These are phyloP conservation scores for Ochromonas danica DNA, from an alignment of 108 stramenopile species.

Conservation along the genomic window DNA sequence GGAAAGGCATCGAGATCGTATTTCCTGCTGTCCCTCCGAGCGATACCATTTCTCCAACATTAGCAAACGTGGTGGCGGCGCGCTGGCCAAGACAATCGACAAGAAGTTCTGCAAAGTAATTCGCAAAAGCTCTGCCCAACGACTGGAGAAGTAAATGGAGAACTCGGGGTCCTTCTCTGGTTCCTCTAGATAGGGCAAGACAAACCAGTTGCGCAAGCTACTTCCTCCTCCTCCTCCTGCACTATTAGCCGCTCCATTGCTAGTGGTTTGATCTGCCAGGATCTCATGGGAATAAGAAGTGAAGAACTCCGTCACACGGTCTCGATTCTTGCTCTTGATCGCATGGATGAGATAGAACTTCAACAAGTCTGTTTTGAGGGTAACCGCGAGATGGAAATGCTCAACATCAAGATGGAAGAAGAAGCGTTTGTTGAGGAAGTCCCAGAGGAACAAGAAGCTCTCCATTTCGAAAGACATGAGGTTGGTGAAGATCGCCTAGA, in stretches of 20 bases:
- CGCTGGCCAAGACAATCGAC: slow-evolving; percentile 17
- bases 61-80: slow-evolving; percentile 22
- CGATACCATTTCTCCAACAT: slow-evolving; percentile 32
- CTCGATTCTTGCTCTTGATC: not conserved
- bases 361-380: slow-evolving; percentile 32
- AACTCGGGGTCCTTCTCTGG: slow-evolving; percentile 30
- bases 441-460: slow-evolving; percentile 8
- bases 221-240: not conserved
- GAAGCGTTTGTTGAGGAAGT: slow-evolving; percentile 27
- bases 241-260: too few relatives aligned
- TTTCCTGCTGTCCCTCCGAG: slow-evolving; percentile 32
- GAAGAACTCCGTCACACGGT: slow-evolving; percentile 23
- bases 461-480: slow-evolving; percentile 22
- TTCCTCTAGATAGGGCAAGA: slow-evolving; percentile 26
- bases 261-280: too few relatives aligned
- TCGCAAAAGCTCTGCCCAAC: slow-evolving; percentile 17
- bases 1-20: not conserved
- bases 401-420: slow-evolving; percentile 32
- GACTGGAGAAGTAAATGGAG: slow-evolving; percentile 1
- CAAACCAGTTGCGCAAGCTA: slow-evolving; percentile 22
- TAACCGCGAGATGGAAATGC: not conserved
- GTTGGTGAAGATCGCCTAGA: not conserved
- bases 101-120: slow-evolving; percentile 31
- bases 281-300: slow-evolving; percentile 32
- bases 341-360: slow-evolving; percentile 34